Evolutionary conservation across 345 rosid species (phyloP).

Genomic region (Noccaea caerulescens): DNA sequence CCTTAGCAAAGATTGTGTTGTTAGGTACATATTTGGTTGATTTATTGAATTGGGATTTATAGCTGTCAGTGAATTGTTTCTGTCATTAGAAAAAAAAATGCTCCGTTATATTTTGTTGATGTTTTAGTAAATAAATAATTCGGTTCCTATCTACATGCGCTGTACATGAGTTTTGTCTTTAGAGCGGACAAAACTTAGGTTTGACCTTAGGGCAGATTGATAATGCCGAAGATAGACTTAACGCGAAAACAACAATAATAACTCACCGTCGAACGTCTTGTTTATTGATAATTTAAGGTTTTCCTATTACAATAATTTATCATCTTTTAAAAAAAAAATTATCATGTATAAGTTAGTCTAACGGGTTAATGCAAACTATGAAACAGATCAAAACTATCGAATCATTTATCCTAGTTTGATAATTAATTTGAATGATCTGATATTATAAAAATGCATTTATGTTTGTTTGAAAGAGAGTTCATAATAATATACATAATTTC

Average conservation of each 20-base stretch:
- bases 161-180: constrained; percentile 34
- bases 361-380: constrained; percentile 19
- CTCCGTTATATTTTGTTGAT: constrained; percentile 13
- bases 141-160: constrained; percentile 33
- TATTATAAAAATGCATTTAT: not conserved
- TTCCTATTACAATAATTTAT: constrained; percentile 22
- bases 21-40: constrained; percentile 35
- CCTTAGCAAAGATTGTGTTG: constrained; percentile 17
- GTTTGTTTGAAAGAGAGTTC: not conserved
- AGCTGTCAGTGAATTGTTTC: constrained; percentile 37
- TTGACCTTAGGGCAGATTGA: constrained; percentile 35
- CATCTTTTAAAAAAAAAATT: not conserved
- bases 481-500: constrained; percentile 5
- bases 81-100: not conserved
- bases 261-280: constrained; percentile 35
- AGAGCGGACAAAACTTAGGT: constrained; percentile 38
- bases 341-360: constrained; percentile 10
- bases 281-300: not conserved
- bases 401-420: not conserved
- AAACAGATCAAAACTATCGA: not conserved
- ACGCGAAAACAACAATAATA: constrained; percentile 16
- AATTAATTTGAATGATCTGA: not conserved
- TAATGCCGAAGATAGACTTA: constrained; percentile 27
- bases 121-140: constrained; percentile 16
- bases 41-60: constrained; percentile 31